Evolutionary conservation across 208 protist species (phyloP), one percentile per base, ranked within the genome.

Genomic region (Leishmania lainsoni): DNA sequence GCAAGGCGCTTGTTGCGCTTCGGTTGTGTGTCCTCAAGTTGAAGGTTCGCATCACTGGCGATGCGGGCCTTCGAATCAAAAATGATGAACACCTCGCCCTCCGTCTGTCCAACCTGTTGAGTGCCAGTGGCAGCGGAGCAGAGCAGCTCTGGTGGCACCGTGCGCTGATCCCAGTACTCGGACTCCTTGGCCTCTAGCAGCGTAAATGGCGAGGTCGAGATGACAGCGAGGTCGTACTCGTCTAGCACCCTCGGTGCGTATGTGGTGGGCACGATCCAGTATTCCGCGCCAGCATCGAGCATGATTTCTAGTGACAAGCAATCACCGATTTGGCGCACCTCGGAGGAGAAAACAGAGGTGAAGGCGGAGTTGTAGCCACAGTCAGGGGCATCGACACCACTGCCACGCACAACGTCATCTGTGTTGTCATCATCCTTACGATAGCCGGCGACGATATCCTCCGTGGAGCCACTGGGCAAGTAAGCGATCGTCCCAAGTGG

Each of bases 251-350:
- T 90, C 16, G 83, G 78, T 16, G 75, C 79, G 75, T 90, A 78
- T 5, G 89, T 92, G 79, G 87, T 95, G 49, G 95, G 95, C 3
- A 96, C 81, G 12, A 98, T 80, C 95, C 95, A 98, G 87, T 95
- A 97, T 48, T 91, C 70, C 10, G 89, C 86, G 29, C 88, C 87
- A 45, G 82, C 86, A 12, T 90, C 78, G 2, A 98, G 80, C 17
- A 85, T 68, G 20, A 91, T 73, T 48, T 95, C 92, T 71, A 95
- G 90, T 5, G 90, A 91, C 52, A 98, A 69, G 63, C 87, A 90
- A 65, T 93, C 86, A 6, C 83, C 90, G 0, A 54, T 35, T 17
- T 89, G 85, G 72, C 92, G 93, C 49, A 83, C 78, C n/a, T 89
- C 91, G 42, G 84, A 80, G 80, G 81, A 90, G 51, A 93, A 73